phyloP scores from a whole-genome alignment of 2,329 filamentous ascomycete species.

The Zymoseptoria tritici region DNA sequence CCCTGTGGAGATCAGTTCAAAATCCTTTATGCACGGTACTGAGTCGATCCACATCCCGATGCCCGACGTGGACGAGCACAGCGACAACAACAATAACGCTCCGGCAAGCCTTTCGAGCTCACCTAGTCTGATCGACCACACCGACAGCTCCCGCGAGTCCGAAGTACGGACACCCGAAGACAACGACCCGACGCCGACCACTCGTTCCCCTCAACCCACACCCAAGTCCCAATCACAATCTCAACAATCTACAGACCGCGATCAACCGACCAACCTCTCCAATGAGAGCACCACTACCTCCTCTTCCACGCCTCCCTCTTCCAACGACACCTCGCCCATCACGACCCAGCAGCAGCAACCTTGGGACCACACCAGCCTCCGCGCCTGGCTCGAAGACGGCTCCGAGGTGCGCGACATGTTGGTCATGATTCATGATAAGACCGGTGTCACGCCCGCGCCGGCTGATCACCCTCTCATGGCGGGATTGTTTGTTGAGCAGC shows the following conservation, averaged over 20 bases:
- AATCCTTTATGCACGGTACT: conserved; percentile 33
- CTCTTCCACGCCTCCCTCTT: conserved; percentile 20
- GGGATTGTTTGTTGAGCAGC: conserved; percentile 77
- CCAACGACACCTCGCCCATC: conserved; percentile 17
- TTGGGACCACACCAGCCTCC: conserved; percentile 82
- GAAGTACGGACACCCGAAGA: conserved; percentile 17
- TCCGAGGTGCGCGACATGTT: conserved; percentile 85
- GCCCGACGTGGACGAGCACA: conserved; percentile 13
- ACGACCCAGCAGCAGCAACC: conserved; percentile 47
- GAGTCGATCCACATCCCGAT: conserved; percentile 31
- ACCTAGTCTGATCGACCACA: conserved; percentile 26
- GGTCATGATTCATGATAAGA: conserved; percentile 87
- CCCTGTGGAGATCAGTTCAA: conserved; percentile 56
- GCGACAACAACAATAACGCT: conserved; percentile 14
- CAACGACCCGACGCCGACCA: conserved; percentile 26
- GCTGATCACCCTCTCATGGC: conserved; percentile 80
- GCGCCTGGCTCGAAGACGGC: conserved; percentile 70
- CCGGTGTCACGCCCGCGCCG: conserved; percentile 67
- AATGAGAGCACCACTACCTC: conserved; percentile 16
- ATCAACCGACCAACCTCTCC: conserved; percentile 7
- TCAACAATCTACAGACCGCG: background rate
- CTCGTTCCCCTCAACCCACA: conserved; percentile 20
- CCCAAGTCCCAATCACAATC: background rate
- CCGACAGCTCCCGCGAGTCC: conserved; percentile 15
- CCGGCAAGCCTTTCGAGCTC: conserved; percentile 23